Conservation (phyloP, 805 yeast species). For the Barnettozyma wickerhamii region DNA sequence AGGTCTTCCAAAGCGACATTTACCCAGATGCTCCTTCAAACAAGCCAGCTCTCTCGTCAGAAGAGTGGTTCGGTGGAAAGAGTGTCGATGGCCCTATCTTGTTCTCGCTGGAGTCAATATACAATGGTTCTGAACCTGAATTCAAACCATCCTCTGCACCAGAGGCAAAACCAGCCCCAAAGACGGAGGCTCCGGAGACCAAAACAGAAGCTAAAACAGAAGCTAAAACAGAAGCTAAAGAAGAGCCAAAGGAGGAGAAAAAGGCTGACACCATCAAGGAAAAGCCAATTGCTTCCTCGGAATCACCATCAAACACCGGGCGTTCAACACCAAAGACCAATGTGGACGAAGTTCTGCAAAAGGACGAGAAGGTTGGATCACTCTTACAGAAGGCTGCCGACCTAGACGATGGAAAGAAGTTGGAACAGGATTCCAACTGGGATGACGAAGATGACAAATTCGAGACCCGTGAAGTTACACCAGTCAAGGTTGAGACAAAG, state of each 20-base stretch:
- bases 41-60: conserved; percentile 72
- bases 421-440: conserved; percentile 28
- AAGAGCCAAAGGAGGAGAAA: conserved; percentile 18
- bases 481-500: conserved; percentile 11
- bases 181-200: conserved; percentile 23
- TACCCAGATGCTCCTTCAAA: conserved; percentile 87
- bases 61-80: conserved; percentile 78
- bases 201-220: conserved; percentile 14
- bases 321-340: conserved; percentile 36
- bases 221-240: conserved; percentile 19
- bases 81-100: conserved; percentile 79
- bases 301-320: conserved; percentile 19
- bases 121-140: conserved; percentile 65
- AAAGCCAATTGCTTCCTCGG: conserved; percentile 1
- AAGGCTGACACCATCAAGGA: conserved; percentile 11
- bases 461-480: conserved; percentile 10
- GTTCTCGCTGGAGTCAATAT: conserved; percentile 69
- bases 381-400: conserved; percentile 44
- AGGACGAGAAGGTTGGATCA: conserved; percentile 39
- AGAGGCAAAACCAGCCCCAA: conserved; percentile 19
- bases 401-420: conserved; percentile 34
- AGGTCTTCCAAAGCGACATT: conserved; percentile 87
- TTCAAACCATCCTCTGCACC: conserved; percentile 30
- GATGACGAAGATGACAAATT: conserved; percentile 30
- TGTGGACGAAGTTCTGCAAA: conserved; percentile 45